Evolutionary conservation across 345 rosid genomes (phyloP).

Genomic region (Zanthoxylum bungeanum): DNA sequence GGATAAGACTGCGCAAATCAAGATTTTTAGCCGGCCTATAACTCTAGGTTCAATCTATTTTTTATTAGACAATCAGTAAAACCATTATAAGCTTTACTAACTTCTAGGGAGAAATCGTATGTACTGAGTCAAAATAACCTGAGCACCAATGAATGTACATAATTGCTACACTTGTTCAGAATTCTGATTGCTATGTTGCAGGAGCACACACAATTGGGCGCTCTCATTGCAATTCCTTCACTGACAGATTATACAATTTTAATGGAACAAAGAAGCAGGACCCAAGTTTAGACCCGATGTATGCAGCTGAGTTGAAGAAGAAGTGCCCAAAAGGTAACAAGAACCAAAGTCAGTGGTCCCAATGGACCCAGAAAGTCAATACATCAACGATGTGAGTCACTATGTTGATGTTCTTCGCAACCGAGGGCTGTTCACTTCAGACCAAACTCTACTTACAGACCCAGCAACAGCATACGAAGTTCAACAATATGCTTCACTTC

Average conservation of each 20-base stretch:
- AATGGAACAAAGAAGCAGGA: conserved; percentile 35
- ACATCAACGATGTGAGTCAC: conserved; percentile 33
- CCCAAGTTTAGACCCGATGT: conserved; percentile 38
- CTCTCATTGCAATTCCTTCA: conserved; percentile 49
- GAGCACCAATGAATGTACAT: too few relatives aligned
- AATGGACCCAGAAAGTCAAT: conserved; percentile 37
- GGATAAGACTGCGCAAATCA: too few relatives aligned
- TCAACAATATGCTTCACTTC: conserved; percentile 26
- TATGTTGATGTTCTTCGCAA: conserved; percentile 32
- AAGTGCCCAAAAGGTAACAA: conserved; percentile 32
- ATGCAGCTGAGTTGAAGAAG: conserved; percentile 40
- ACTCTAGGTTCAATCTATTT: too few relatives aligned
- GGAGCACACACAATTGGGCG: conserved; percentile 66
- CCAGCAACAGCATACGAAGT: conserved; percentile 32
- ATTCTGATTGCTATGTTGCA: too few relatives aligned
- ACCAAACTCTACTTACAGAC: conserved; percentile 44
- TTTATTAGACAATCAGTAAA: too few relatives aligned
- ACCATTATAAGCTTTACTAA: too few relatives aligned
- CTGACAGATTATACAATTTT: conserved; percentile 42
- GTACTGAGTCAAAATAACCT: too few relatives aligned
- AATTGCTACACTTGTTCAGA: too few relatives aligned
- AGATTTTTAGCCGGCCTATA: too few relatives aligned
- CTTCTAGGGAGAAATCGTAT: too few relatives aligned
- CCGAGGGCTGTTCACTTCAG: conserved; percentile 53
- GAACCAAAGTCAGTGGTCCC: conserved; percentile 31